Conservation (phyloP, 2,329 filamentous ascomycete species). For the Fusarium falciforme region DNA sequence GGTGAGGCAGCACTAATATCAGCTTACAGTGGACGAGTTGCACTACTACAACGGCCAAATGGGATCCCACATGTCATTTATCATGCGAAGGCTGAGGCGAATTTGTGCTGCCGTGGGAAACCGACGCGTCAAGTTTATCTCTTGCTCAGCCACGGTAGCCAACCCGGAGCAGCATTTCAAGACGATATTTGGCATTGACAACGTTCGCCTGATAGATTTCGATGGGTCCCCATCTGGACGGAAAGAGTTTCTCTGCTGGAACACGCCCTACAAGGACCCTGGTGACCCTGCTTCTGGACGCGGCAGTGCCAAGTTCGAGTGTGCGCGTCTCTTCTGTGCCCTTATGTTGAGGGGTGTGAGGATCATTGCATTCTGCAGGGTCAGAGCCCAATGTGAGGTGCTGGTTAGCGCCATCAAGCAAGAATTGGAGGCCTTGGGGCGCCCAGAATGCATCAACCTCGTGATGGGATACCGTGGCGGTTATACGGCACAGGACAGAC, state of each 20-base stretch:
- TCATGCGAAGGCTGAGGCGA: slow-evolving; percentile 89
- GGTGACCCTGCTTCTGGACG: slow-evolving; percentile 87
- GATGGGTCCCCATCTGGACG: slow-evolving; percentile 91
- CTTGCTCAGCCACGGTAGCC: slow-evolving; percentile 94
- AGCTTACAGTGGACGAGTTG: slow-evolving; percentile 76
- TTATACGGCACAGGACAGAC: slow-evolving; percentile 90
- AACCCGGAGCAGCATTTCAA: slow-evolving; percentile 94
- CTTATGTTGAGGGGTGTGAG: slow-evolving; percentile 88
- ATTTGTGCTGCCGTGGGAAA: slow-evolving; percentile 94
- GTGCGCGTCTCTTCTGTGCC: slow-evolving; percentile 91
- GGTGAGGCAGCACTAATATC: slow-evolving; percentile 5
- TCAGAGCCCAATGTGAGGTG: slow-evolving; percentile 89
- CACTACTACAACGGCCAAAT: slow-evolving; percentile 97
- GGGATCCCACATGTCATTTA: slow-evolving; percentile 91
- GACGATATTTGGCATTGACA: slow-evolving; percentile 89
- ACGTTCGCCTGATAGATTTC: slow-evolving; percentile 85
- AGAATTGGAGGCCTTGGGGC: slow-evolving; percentile 79
- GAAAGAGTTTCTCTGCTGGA: slow-evolving; percentile 98
- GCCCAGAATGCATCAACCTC: slow-evolving; percentile 78
- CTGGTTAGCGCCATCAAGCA: slow-evolving; percentile 82
- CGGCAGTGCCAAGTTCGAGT: slow-evolving; percentile 84
- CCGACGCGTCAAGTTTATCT: slow-evolving; percentile 85
- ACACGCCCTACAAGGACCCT: slow-evolving; percentile 93
- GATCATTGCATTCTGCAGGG: slow-evolving; percentile 91
- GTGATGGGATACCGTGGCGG: slow-evolving; percentile 97